Conservation (phyloP, 2,329 filamentous ascomycete species). For the Fusarium tanahbumbuense region DNA sequence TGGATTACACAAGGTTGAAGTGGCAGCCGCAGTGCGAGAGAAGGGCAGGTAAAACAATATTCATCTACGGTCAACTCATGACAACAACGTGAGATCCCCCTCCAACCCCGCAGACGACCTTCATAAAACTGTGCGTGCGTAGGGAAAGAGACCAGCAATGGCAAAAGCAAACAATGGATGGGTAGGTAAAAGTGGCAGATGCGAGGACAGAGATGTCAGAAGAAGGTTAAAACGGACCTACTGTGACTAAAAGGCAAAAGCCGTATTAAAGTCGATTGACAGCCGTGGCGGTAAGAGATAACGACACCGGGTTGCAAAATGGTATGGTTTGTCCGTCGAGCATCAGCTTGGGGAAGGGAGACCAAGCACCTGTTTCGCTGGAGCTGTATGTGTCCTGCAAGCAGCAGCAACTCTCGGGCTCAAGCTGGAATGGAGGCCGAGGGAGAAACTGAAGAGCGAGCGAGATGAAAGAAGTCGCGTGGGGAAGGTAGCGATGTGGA, state of each 20-base stretch:
- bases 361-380: conserved; percentile 49
- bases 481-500: conserved; percentile 51
- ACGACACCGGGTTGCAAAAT: conserved; percentile 45
- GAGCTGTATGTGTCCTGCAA: conserved; percentile 50
- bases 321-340: conserved; percentile 45
- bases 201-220: conserved; percentile 32
- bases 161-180: conserved; percentile 33
- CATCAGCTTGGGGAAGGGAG: conserved; percentile 40
- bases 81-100: conserved; percentile 43
- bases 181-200: conserved; percentile 37
- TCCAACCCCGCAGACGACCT: conserved; percentile 45
- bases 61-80: conserved; percentile 45
- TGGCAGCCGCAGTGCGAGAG: conserved; percentile 21
- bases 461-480: conserved; percentile 50
- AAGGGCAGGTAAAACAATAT: conserved; percentile 37
- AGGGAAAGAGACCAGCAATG: conserved; percentile 33
- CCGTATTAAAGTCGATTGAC: conserved; percentile 37
- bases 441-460: conserved; percentile 50
- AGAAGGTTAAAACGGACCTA: conserved; percentile 48
- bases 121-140: conserved; percentile 45
- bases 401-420: conserved; percentile 48
- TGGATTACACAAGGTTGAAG: conserved; percentile 28
- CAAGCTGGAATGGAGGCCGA: conserved; percentile 47
- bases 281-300: conserved; percentile 47
- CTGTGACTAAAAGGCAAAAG: conserved; percentile 35